Evolutionary conservation across 2,329 filamentous ascomycete genomes (phyloP).

Genomic region (Fusarium robinianum): DNA sequence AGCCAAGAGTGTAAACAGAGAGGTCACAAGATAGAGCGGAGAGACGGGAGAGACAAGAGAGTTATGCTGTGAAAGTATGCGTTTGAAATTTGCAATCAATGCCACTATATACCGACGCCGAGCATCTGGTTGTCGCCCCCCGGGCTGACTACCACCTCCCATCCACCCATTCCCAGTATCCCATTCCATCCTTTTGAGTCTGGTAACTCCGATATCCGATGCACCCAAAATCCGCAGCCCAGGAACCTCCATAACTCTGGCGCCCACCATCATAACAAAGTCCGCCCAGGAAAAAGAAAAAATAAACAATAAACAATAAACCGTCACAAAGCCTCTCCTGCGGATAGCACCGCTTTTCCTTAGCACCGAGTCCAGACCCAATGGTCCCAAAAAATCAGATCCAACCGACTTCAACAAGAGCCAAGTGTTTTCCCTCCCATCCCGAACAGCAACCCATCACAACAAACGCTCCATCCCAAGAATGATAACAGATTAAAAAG

Average conservation of each 20-base stretch:
- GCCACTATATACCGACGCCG: slow-evolving; percentile 22
- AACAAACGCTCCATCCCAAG: slow-evolving; percentile 22
- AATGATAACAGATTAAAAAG: slow-evolving; percentile 26
- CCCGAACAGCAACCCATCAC: slow-evolving; percentile 8
- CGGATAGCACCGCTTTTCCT: slow-evolving; percentile 23
- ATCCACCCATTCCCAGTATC: slow-evolving; percentile 11
- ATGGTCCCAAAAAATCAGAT: slow-evolving; percentile 15
- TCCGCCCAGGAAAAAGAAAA: slow-evolving; percentile 7
- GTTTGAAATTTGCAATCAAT: slow-evolving; percentile 13
- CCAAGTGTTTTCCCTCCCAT: slow-evolving; percentile 28
- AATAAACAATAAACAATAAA: slow-evolving; percentile 20
- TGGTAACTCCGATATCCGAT: slow-evolving; percentile 25
- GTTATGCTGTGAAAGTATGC: slow-evolving; percentile 2
- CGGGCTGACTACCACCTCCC: slow-evolving; percentile 17
- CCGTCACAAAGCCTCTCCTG: slow-evolving; percentile 15
- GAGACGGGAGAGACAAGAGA: too few relatives aligned
- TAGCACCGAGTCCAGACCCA: slow-evolving; percentile 22
- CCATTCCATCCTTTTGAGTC: slow-evolving; percentile 25
- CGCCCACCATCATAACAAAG: slow-evolving; percentile 1
- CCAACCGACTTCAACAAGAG: slow-evolving; percentile 20
- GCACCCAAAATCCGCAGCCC: slow-evolving; percentile 29
- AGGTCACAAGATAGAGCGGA: too few relatives aligned
- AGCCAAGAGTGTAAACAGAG: too few relatives aligned
- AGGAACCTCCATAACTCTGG: slow-evolving; percentile 21
- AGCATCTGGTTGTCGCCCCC: slow-evolving; percentile 20